These are phyloP conservation scores for Zoysia pacifica DNA, from an alignment of 176 grass and related monocot genomes.

Conservation along the genomic window DNA sequence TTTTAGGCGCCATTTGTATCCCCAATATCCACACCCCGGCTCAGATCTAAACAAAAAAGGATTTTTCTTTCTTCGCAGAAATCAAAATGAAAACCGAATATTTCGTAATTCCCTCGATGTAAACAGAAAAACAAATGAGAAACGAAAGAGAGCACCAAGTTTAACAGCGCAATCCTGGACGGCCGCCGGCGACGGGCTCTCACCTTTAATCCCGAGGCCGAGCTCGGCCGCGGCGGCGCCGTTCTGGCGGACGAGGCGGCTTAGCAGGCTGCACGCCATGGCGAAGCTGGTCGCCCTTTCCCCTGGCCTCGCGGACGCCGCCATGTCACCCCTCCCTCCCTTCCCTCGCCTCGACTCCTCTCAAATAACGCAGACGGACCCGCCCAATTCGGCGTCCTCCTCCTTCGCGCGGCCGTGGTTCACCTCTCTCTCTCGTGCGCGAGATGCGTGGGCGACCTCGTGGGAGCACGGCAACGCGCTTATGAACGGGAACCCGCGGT, in stretches of 20 bases:
- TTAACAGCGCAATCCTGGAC: background rate
- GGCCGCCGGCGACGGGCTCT: background rate
- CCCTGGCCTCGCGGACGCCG: slow-evolving; percentile 60
- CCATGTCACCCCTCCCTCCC: slow-evolving; percentile 19
- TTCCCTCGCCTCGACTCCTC: background rate
- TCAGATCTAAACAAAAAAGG: slow-evolving; percentile 40
- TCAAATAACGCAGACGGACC: background rate
- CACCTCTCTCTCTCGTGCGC: background rate
- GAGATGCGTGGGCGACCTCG: slow-evolving; percentile 6
- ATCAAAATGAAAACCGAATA: background rate
- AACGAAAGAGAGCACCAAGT: background rate
- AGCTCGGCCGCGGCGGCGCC: slow-evolving; percentile 65
- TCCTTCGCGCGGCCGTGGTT: background rate
- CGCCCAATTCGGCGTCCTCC: background rate
- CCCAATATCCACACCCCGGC: background rate
- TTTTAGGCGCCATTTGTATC: background rate
- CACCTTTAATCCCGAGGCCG: slow-evolving; percentile 75
- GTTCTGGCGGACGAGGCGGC: slow-evolving; percentile 89
- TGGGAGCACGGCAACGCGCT: slow-evolving; percentile 29
- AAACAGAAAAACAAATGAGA: background rate
- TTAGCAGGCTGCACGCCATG: slow-evolving; percentile 82
- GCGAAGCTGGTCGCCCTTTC: slow-evolving; percentile 81
- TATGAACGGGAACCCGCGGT: slow-evolving; percentile 14
- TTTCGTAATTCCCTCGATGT: background rate
- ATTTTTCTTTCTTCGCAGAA: background rate